Percentiles rank a stretch among this genome's conserved stretches.
These are phyloP conservation scores for Exutisphaerella laricina DNA, from an alignment of 2,329 filamentous ascomycete genomes.

Conservation along the genomic window DNA sequence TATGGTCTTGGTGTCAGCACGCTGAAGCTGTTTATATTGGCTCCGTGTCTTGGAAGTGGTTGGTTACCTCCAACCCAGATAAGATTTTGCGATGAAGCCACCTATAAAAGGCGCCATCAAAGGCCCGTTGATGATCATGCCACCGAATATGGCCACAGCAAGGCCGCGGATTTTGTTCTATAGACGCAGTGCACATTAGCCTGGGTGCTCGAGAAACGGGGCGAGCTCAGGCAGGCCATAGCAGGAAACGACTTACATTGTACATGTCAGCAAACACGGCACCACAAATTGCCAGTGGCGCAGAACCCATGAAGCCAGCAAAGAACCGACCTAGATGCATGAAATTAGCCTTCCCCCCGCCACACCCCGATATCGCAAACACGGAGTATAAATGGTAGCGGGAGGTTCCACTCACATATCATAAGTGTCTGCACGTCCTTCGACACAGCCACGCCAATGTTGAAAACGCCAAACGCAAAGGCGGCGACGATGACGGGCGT, in stretches of 20 bases:
- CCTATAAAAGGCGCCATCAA: slow-evolving; percentile 38
- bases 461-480: slow-evolving; percentile 42
- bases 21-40: too few relatives aligned
- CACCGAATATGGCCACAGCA: slow-evolving; percentile 36
- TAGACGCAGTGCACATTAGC: slow-evolving; percentile 5
- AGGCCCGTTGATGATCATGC: slow-evolving; percentile 37
- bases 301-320: slow-evolving; percentile 41
- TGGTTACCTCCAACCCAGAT: slow-evolving; percentile 44
- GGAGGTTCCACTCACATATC: too few relatives aligned
- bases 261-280: slow-evolving; percentile 44
- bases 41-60: too few relatives aligned
- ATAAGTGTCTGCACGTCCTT: slow-evolving; percentile 35
- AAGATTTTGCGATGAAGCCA: slow-evolving; percentile 35
- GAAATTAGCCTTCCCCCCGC: too few relatives aligned
- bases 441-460: slow-evolving; percentile 42
- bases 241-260: too few relatives aligned
- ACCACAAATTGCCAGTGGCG: slow-evolving; percentile 40
- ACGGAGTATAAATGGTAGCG: too few relatives aligned
- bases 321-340: slow-evolving; percentile 22
- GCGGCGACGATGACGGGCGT: slow-evolving; percentile 41
- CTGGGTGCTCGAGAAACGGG: neutral
- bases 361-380: too few relatives aligned
- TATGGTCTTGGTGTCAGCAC: too few relatives aligned
- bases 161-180: slow-evolving; percentile 32
- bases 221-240: neutral